Conservation (phyloP, 176 grass and related monocot species). For the Oryza longistaminata region DNA sequence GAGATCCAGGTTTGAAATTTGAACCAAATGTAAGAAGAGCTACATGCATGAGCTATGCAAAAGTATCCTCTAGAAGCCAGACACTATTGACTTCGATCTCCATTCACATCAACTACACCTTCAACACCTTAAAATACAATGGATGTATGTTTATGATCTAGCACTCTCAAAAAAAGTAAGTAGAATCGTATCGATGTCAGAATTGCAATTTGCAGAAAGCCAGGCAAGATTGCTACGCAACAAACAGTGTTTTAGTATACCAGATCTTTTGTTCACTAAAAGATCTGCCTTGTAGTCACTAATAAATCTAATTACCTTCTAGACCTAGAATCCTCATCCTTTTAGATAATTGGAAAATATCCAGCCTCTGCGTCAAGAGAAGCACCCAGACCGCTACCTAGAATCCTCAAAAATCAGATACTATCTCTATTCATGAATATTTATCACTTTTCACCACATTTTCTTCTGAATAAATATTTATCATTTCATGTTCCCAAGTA, state of each 20-base stretch:
- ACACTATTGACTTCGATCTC: not conserved
- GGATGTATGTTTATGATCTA: not conserved
- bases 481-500: not conserved
- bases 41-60: not conserved
- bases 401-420: not conserved
- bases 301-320: conserved; percentile 7
- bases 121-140: not conserved
- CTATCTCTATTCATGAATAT: not conserved
- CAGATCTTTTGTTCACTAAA: conserved; percentile 8
- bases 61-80: not conserved
- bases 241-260: conserved; percentile 14
- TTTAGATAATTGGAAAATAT: not conserved
- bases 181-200: not conserved
- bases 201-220: not conserved
- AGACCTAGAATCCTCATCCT: conserved; percentile 17
- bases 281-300: not conserved
- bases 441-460: too few relatives aligned
- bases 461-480: not conserved
- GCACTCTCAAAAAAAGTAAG: not conserved
- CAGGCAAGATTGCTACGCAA: not conserved
- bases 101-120: not conserved
- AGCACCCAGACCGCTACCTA: not conserved
- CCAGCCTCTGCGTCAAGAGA: too few relatives aligned
- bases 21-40: not conserved
- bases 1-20: conserved; percentile 3